Base-by-base conservation (phyloP, 202 grass and related monocot genomes). In the Eragrostis tef region DNA sequence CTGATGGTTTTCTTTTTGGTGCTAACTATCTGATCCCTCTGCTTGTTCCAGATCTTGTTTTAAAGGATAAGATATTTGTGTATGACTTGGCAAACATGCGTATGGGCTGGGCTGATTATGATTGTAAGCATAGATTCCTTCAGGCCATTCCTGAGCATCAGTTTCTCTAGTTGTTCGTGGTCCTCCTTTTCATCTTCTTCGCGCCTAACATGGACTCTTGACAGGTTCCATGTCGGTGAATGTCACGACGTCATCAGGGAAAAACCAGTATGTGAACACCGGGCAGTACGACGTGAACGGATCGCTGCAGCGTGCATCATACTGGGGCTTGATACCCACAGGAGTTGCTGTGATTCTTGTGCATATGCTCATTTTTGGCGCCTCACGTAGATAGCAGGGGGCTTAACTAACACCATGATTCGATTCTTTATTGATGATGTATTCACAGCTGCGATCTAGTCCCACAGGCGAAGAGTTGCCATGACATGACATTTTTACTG, bases 11-110 rank as follows among this genome's bases (percentile, higher is more conserved):
- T 80, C 7, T 75, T 58, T 82, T 77, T 69, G 10, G 47, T 73
- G 52, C 79, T 87, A 25, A 83, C 16, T 27, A 11, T 75, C 51
- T 75, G 44, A 62, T 11, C 3, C 17, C 27, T 4, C 17, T 39
- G 34, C 34, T 75, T 51, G 34, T 64, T 6, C 17, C 85, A 99
- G 96, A 99, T 93, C 74, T 99, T 80, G 85, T 99, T 79, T 75
- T 99, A 25, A 99, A 99, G 81, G 96, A 99, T 77, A 99, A 99
- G 89, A 93, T 99, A 81, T 91, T 99, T 43, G 93, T 96, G 67
- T 99, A 99, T 61, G 96, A 99, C 79, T 58, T 99, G 83, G 83
- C 65, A 19, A 99, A 92, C 72, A 85, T 93, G 89, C 87, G 85
- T 39, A 96, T 99, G 56, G 96, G 96, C 74, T 99, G 96, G 96